Conservation (phyloP, 1,284 basidiomycete species). For the Coniophora puteana region DNA sequence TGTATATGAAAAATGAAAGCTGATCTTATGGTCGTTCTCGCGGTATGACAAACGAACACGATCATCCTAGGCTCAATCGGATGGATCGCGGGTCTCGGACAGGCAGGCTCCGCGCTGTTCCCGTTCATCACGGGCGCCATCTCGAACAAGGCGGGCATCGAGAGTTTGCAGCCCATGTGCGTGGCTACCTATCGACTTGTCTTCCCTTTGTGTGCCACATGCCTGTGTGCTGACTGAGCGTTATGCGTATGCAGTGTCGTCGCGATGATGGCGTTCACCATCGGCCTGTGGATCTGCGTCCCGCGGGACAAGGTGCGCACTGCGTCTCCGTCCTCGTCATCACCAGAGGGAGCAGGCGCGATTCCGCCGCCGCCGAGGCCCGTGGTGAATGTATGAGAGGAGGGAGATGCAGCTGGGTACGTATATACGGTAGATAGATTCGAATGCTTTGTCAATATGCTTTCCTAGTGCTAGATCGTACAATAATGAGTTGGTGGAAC, state of each 20-base stretch:
- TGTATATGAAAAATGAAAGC: too few species aligned
- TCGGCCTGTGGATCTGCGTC: slow-evolving; percentile 30
- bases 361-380: too few species aligned
- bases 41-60: too few species aligned
- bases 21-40: not conserved
- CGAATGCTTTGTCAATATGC: too few species aligned
- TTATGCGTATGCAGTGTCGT: slow-evolving; percentile 28
- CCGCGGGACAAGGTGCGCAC: slow-evolving; percentile 8
- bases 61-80: slow-evolving; percentile 50
- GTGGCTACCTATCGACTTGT: slow-evolving; percentile 19
- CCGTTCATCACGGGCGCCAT: slow-evolving; percentile 63
- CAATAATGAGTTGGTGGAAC: too few species aligned
- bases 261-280: slow-evolving; percentile 37
- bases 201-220: too few species aligned
- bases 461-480: too few species aligned
- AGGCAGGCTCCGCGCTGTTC: slow-evolving; percentile 62
- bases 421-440: too few species aligned
- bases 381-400: too few species aligned
- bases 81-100: slow-evolving; percentile 63
- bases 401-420: too few species aligned
- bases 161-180: slow-evolving; percentile 55
- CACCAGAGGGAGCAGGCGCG: not conserved
- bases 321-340: not conserved
- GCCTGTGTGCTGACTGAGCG: not conserved
- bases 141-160: slow-evolving; percentile 51